phyloP scores from a whole-genome alignment of 2,329 filamentous ascomycete genomes.

The Pseudocercospora pini-densiflorae region DNA sequence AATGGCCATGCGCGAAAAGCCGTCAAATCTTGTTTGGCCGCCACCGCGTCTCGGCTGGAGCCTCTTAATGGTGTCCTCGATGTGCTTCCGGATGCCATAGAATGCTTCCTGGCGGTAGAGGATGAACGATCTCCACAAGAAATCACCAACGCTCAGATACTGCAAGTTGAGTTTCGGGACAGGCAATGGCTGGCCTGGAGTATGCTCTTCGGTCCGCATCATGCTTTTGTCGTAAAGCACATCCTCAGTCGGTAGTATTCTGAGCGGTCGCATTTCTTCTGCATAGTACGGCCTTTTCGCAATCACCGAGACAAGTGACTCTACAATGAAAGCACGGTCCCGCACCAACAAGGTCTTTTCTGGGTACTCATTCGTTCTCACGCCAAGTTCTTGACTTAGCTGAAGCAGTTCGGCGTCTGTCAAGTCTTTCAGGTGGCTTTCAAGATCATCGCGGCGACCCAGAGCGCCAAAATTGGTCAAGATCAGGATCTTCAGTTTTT shows the following conservation, averaged over 20 bases:
- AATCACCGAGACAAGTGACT: conserved; percentile 74
- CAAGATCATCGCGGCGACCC: conserved; percentile 77
- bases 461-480: conserved; percentile 92
- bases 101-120: conserved; percentile 90
- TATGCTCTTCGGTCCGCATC: conserved; percentile 81
- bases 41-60: conserved; percentile 71
- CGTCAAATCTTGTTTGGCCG: conserved; percentile 72
- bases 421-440: conserved; percentile 73
- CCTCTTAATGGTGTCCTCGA: conserved; percentile 80
- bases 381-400: conserved; percentile 72
- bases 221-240: conserved; percentile 79
- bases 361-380: conserved; percentile 78
- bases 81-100: conserved; percentile 89
- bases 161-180: conserved; percentile 95
- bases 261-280: conserved; percentile 72
- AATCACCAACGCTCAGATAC: conserved; percentile 93
- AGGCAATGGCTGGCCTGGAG: conserved; percentile 83
- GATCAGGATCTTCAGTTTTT: conserved; percentile 88
- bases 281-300: conserved; percentile 83
- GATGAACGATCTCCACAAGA: conserved; percentile 92
- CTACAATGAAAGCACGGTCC: conserved; percentile 68
- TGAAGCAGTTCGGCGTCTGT: conserved; percentile 74
- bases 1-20: conserved; percentile 90
- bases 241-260: conserved; percentile 81
- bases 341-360: conserved; percentile 66